Evolutionary conservation across 148 eudicot species (phyloP), one percentile per base, ranked within the genome.

Genomic region (Amaranthus palmeri): DNA sequence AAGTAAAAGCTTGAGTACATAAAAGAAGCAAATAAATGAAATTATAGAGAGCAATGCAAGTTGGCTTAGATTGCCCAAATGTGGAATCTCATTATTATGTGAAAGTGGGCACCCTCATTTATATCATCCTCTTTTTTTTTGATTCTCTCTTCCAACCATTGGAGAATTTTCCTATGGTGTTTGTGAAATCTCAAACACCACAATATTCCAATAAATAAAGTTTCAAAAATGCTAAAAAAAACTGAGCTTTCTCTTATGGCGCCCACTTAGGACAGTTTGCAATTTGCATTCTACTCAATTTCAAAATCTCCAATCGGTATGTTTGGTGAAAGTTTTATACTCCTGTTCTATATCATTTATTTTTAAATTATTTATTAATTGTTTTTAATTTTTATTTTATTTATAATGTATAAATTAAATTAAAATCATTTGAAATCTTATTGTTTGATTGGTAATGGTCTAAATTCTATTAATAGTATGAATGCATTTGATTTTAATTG

Each of bases 181-280:
- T 72, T 67, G 81, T 78, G 68, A 72, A 53, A 25, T 67, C 69
- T 67, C 64, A 67, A 51, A 13, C 73, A 44, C 25, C 57, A 53
- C 73, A 72, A 12, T 63, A 40, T 54, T 60, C 36, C 73, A 47
- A 52, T 57, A 53, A 25, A 53, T 69, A 49, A 40, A 48, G 17
- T 12, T 42, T 40, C 18, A 8, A 58, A 50, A 58, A 50, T 12
- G 15, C 65, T 14, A 56, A 59, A 59, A 5, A 45, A 61, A 69
- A 46, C 36, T 25, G 48, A 78, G 77, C 76, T 78, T 72, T 67
- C 76, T 67, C 68, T 61, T 5, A 78, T 78, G 81, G 81, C 81
- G 57, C 81, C 81, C 77, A 78, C 77, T 25, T 3, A 8, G 46
- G 6, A 42, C 40, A 67, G 81, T 78, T 73, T 56, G 72, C 40